A percentile compares a stretch with the other conserved stretches of the same genome.
phyloP scores from a whole-genome alignment of 257 asterid species.

The Rehmannia glutinosa region DNA sequence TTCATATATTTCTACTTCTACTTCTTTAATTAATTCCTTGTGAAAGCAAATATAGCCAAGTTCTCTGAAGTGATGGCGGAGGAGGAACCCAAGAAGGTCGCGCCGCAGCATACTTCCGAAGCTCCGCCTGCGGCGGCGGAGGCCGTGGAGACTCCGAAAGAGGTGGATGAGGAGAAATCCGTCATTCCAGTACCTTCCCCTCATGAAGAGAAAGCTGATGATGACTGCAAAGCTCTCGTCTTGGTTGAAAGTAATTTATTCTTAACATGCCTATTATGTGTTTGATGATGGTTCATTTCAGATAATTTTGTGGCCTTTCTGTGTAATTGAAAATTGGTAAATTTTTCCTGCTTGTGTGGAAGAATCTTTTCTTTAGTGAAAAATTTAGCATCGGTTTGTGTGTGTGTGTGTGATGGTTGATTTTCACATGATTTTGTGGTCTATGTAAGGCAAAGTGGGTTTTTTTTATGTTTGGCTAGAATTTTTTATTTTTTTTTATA shows the following conservation, averaged over 20 bases:
- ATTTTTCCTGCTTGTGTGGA: too few species aligned
- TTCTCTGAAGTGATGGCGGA: constrained; percentile 48
- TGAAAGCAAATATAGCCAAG: constrained; percentile 8
- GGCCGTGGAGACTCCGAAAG: constrained; percentile 39
- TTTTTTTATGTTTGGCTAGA: too few species aligned
- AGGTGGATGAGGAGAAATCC: constrained; percentile 68
- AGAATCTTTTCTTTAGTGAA: neutral
- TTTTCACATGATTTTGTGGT: too few species aligned
- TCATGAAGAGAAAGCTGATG: constrained; percentile 54
- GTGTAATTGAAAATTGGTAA: too few species aligned
- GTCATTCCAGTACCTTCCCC: constrained; percentile 39
- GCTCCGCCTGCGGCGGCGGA: constrained; percentile 24
- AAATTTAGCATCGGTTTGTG: neutral
- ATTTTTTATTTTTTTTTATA: too few species aligned
- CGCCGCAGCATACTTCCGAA: constrained; percentile 28
- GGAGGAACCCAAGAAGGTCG: constrained; percentile 47
- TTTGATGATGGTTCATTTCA: neutral
- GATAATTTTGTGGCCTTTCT: neutral
- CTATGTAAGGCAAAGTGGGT: too few species aligned
- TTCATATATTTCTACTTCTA: neutral
- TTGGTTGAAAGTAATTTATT: constrained; percentile 47
- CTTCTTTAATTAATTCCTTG: neutral
- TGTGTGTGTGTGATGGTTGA: too few species aligned
- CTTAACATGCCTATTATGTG: neutral
- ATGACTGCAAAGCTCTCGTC: constrained; percentile 73